phyloP scores from a whole-genome alignment of 2,329 filamentous ascomycete species.

The Fusarium xylarioides region DNA sequence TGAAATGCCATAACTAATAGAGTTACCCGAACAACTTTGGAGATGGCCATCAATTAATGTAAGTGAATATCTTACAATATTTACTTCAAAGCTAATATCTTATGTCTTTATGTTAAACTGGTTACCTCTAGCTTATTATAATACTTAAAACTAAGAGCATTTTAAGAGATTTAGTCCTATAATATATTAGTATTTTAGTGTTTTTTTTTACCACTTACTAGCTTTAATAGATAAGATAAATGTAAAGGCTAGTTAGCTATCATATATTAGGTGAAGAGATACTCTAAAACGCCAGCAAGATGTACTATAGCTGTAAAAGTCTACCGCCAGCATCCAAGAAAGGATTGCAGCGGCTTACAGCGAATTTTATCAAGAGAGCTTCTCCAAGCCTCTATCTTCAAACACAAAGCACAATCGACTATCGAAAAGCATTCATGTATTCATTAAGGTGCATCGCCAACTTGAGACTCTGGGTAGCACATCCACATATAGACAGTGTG shows the following conservation, averaged over 20 bases:
- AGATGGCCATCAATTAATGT: neutral
- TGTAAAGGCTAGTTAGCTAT: neutral
- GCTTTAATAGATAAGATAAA: neutral
- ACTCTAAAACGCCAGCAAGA: no score
- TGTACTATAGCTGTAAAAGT: neutral
- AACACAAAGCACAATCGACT: neutral
- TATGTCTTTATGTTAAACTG: neutral
- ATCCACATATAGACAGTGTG: conserved; percentile 35
- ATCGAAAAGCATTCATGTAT: conserved; percentile 39
- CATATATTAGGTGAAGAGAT: conserved; percentile 47
- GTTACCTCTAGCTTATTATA: neutral
- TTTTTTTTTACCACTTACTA: neutral
- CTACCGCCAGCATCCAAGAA: neutral
- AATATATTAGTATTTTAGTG: neutral
- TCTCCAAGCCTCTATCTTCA: neutral
- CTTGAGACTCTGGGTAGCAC: conserved; percentile 33
- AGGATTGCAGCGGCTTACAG: neutral
- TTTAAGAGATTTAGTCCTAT: neutral
- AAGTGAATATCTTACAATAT: neutral
- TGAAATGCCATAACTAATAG: neutral
- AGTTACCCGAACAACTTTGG: conserved; percentile 11
- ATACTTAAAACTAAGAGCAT: neutral
- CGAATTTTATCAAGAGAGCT: neutral
- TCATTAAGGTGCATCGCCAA: conserved; percentile 43
- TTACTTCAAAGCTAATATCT: neutral